Conservation (phyloP, 2,329 filamentous ascomycete genomes). For the Decorospora gaudefroyi region DNA sequence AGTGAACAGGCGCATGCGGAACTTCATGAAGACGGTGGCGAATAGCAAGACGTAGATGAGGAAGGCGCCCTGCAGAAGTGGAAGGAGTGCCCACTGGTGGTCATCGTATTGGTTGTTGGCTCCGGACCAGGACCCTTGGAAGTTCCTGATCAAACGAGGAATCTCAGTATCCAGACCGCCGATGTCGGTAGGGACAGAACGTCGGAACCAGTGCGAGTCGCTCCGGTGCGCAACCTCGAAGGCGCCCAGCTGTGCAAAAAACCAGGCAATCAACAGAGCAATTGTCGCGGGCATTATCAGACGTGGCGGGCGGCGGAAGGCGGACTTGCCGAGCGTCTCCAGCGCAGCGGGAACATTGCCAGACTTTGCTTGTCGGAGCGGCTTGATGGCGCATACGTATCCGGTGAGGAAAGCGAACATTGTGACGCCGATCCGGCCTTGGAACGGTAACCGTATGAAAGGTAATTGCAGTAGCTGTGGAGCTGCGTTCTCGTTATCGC, state of each 20-base stretch:
- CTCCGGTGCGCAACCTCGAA: slow-evolving; percentile 55
- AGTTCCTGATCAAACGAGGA: slow-evolving; percentile 51
- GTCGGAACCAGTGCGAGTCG: slow-evolving; percentile 58
- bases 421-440: slow-evolving; percentile 60
- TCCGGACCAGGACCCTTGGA: slow-evolving; percentile 57
- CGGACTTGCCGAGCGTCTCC: slow-evolving; percentile 57
- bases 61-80: slow-evolving; percentile 57
- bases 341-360: slow-evolving; percentile 53
- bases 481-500: slow-evolving; percentile 49
- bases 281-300: slow-evolving; percentile 59
- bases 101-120: slow-evolving; percentile 59
- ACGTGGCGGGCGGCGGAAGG: slow-evolving; percentile 59
- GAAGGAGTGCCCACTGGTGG: slow-evolving; percentile 60
- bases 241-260: slow-evolving; percentile 55
- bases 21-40: slow-evolving; percentile 55
- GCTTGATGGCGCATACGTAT: slow-evolving; percentile 61
- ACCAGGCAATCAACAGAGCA: slow-evolving; percentile 57
- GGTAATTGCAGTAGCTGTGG: slow-evolving; percentile 57
- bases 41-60: slow-evolving; percentile 56
- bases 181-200: slow-evolving; percentile 53
- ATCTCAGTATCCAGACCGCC: slow-evolving; percentile 54
- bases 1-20: slow-evolving; percentile 54
- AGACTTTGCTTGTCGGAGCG: slow-evolving; percentile 56
- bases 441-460: slow-evolving; percentile 60
- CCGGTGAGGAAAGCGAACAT: slow-evolving; percentile 62